Evolutionary conservation across 208 protist species (phyloP).

Genomic region (Herpetomonas samuelpessoai): DNA sequence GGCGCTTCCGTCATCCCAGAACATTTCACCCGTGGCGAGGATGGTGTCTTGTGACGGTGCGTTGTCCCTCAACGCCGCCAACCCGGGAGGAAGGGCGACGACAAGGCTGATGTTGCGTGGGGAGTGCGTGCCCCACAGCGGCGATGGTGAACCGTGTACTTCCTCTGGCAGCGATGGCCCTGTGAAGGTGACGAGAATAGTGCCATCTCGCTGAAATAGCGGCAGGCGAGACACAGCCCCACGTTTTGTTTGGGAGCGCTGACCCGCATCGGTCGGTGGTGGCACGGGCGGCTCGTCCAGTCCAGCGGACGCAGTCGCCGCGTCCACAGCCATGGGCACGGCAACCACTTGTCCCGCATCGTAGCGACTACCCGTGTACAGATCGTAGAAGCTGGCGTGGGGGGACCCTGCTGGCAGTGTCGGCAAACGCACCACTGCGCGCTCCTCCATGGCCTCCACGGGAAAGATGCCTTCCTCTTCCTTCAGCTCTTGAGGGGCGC

Average conservation of each 20-base stretch:
- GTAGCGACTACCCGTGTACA: background rate
- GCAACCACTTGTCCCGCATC: background rate
- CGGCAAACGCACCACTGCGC: background rate
- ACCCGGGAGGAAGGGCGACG: slow-evolving; percentile 21
- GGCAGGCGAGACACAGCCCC: slow-evolving; percentile 7
- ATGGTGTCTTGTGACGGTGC: slow-evolving; percentile 1
- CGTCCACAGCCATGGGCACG: background rate
- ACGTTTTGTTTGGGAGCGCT: background rate
- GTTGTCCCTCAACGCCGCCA: background rate
- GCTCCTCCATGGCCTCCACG: too few species aligned
- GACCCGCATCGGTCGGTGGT: too few species aligned
- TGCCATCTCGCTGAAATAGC: slow-evolving; percentile 31
- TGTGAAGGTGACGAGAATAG: slow-evolving; percentile 23
- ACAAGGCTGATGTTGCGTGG: slow-evolving; percentile 36
- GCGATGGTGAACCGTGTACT: background rate
- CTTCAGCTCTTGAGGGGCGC: too few species aligned
- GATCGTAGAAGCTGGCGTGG: background rate
- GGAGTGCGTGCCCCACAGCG: slow-evolving; percentile 20
- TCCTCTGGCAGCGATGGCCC: background rate
- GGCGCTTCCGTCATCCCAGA: slow-evolving; percentile 52
- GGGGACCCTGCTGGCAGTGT: background rate
- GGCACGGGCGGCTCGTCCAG: background rate
- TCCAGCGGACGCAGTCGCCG: background rate
- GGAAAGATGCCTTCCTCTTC: background rate
- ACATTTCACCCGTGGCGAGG: slow-evolving; percentile 39